Conservation (phyloP, 2,329 filamentous ascomycete species). For the Neonectria sp. region DNA sequence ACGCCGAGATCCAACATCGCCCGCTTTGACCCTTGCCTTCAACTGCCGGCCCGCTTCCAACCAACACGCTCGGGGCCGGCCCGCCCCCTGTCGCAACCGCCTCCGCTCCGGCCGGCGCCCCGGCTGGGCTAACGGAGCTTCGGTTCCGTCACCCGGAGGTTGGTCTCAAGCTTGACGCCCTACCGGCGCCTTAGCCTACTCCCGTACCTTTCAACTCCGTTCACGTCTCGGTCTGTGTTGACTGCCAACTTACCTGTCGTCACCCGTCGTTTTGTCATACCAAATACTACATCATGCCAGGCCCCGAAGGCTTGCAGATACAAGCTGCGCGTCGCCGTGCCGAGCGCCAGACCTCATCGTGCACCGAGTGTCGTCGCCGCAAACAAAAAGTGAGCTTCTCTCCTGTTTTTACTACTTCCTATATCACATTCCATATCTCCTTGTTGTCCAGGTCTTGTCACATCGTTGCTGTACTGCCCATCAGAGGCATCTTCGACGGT, state of each 20-base stretch:
- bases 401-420: neutral
- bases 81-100: slow-evolving; percentile 29
- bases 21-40: slow-evolving; percentile 21
- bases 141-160: slow-evolving; percentile 28
- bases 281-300: slow-evolving; percentile 38
- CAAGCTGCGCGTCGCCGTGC: slow-evolving; percentile 40
- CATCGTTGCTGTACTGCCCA: neutral
- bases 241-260: neutral
- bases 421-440: neutral
- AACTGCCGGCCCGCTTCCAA: slow-evolving; percentile 22
- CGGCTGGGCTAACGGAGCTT: slow-evolving; percentile 26
- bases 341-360: slow-evolving; percentile 58
- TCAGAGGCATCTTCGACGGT: neutral
- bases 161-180: slow-evolving; percentile 27
- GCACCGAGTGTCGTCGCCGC: slow-evolving; percentile 65
- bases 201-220: slow-evolving; percentile 7
- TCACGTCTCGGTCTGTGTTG: neutral
- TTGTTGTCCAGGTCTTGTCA: neutral
- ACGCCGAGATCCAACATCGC: slow-evolving; percentile 15
- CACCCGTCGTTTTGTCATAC: neutral
- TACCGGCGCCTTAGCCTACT: slow-evolving; percentile 7
- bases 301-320: slow-evolving; percentile 36
- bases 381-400: slow-evolving; percentile 63
- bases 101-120: slow-evolving; percentile 28
- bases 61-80: slow-evolving; percentile 24